Percentiles rank a stretch among this genome's conserved stretches.
These are phyloP conservation scores for Starmerella davenportii DNA, from an alignment of 805 yeast species.

Conservation along the genomic window DNA sequence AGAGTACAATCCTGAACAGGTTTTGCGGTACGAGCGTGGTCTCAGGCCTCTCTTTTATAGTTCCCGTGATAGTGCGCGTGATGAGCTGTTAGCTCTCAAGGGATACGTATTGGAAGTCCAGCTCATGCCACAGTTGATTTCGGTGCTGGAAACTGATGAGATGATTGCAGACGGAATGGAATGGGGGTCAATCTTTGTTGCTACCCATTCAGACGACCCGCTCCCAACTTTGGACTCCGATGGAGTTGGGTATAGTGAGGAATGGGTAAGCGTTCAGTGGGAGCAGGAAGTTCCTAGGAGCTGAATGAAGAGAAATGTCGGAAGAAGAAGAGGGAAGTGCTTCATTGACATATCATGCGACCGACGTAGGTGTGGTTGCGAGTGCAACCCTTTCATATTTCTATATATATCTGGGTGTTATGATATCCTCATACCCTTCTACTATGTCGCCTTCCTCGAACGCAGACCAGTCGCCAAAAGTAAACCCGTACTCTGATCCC, in stretches of 20 bases:
- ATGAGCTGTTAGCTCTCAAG: slow-evolving; percentile 34
- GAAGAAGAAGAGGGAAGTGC: no score
- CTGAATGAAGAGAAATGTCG: no score
- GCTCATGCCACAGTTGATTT: slow-evolving; percentile 81
- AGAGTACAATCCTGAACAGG: slow-evolving; percentile 71
- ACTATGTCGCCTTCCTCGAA: slow-evolving; percentile 62
- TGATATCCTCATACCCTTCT: slow-evolving; percentile 52
- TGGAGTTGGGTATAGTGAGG: slow-evolving; percentile 65
- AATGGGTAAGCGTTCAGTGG: slow-evolving; percentile 78
- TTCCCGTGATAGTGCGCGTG: slow-evolving; percentile 39
- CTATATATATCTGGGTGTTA: slow-evolving; percentile 32
- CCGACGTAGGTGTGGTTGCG: no score
- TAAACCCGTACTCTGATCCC: slow-evolving; percentile 81
- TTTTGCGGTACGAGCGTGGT: slow-evolving; percentile 64
- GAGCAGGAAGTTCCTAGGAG: slow-evolving; percentile 24
- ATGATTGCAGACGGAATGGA: slow-evolving; percentile 65
- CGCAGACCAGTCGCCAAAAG: slow-evolving; percentile 46
- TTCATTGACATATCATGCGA: no score
- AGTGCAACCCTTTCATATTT: no score
- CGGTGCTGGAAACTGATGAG: slow-evolving; percentile 47
- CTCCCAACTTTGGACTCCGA: slow-evolving; percentile 38
- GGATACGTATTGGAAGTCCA: slow-evolving; percentile 56
- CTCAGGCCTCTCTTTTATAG: slow-evolving; percentile 58
- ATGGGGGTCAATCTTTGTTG: slow-evolving; percentile 87
- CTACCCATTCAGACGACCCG: slow-evolving; percentile 52